These are phyloP conservation scores for Plectosphaerella plurivora DNA, from an alignment of 2,329 filamentous ascomycete species.

Conservation along the genomic window DNA sequence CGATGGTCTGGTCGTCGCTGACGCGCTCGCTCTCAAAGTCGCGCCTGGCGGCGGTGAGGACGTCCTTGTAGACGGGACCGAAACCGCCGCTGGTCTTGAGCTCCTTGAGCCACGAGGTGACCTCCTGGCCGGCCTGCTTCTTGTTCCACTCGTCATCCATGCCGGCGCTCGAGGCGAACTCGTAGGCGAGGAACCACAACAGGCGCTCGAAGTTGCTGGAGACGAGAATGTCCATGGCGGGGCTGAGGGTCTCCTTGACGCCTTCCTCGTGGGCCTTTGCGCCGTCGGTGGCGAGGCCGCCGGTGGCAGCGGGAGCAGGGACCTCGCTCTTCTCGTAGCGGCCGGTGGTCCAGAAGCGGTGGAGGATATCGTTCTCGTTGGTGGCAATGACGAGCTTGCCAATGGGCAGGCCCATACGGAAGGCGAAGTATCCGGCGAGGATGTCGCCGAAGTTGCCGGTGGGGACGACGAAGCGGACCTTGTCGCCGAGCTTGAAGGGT, in stretches of 20 bases:
- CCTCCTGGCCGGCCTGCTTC: constrained; percentile 69
- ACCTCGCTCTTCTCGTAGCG: constrained; percentile 81
- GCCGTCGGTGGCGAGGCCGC: constrained; percentile 61
- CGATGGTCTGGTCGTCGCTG: constrained; percentile 61
- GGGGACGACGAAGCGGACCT: constrained; percentile 81
- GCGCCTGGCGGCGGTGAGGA: constrained; percentile 65
- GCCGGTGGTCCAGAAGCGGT: constrained; percentile 90
- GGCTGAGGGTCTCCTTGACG: constrained; percentile 86
- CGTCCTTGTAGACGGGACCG: constrained; percentile 65
- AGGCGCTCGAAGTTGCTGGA: constrained; percentile 95
- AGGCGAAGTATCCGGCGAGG: constrained; percentile 87
- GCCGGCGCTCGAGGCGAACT: constrained; percentile 54
- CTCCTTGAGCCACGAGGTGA: constrained; percentile 71
- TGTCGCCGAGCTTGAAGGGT: constrained; percentile 59
- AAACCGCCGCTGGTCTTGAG: constrained; percentile 83
- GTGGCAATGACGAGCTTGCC: constrained; percentile 90
- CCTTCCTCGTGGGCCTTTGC: constrained; percentile 63
- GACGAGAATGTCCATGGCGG: constrained; percentile 97
- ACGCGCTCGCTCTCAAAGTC: constrained; percentile 80
- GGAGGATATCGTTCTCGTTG: constrained; percentile 95
- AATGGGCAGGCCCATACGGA: constrained; percentile 80
- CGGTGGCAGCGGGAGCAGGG: constrained; percentile 51
- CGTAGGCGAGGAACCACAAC: constrained; percentile 86
- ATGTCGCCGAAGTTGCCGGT: constrained; percentile 98
- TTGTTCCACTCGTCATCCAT: constrained; percentile 64